Base-by-base conservation (phyloP, 495 filamentous ascomycete species). In the Emericellopsis terricola region DNA sequence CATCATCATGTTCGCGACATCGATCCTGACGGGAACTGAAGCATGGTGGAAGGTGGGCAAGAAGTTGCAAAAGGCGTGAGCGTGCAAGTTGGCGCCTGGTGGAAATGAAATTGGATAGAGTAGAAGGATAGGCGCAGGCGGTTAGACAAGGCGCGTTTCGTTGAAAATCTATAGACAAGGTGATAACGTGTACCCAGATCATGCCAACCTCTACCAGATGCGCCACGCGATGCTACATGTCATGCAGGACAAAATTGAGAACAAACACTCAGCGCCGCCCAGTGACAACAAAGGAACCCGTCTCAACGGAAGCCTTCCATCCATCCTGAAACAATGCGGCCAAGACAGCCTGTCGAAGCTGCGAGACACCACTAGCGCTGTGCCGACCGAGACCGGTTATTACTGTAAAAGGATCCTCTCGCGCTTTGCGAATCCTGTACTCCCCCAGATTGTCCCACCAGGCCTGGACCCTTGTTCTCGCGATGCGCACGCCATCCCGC, bases 381-480 rank as follows among this genome's bases (percentile, higher is more conserved):
- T 97, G 89, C 20, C 59, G 57, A 4, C 89, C 89, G 3, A 72
- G 32, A 2, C 89, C 89, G 0, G 83, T 92, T 16, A 97, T 63
- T 16, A 97, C 77, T 26, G 64, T 68, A 42, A 77, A 81, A 39
- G 46, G 66, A 43, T 31, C 40, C 36, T 38, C 50, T 46, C 28
- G 62, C 48, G 37, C 60, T 53, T 37, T 55, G 18, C 65, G 51
- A 35, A 62, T 53, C 39, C 60, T 63, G 16, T 57, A 44, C 37
- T 79, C 74, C 2, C 76, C 76, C 8, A 82, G 58, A 3, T 58
- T 57, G 8, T 74, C 62, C 89, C 87, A 97, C 89, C 89, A 97
- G 6, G 45, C 51, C 35, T 66, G 63, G 0, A 81, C 76, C 11
- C 66, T 59, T 24, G 72, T 65, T 23, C 64, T 66, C 1, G 78